Evolutionary conservation across 108 stramenopile species (phyloP).

Genomic region (Cylindrotheca closterium): DNA sequence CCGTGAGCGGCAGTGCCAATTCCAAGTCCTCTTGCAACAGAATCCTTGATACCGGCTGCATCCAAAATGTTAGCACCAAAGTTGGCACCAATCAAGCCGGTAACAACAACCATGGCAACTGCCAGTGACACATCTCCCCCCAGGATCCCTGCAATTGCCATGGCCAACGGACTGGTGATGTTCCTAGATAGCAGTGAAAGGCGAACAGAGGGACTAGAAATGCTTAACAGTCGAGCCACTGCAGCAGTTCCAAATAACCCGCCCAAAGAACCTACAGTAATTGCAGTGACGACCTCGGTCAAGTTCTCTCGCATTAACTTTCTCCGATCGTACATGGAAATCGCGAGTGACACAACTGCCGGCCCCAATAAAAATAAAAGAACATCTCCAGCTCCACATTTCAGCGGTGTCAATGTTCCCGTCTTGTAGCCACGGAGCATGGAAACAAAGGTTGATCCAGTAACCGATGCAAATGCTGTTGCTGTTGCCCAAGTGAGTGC

Average conservation of each 20-base stretch:
- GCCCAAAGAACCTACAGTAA: conserved; percentile 60
- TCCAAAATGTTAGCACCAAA: conserved; percentile 82
- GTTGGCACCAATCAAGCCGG: conserved; percentile 91
- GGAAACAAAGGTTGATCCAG: conserved; percentile 46
- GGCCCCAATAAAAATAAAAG: conserved; percentile 75
- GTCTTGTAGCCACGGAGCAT: conserved; percentile 48
- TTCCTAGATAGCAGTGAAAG: conserved; percentile 72
- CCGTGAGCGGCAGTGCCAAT: conserved; percentile 93
- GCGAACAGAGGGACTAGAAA: conserved; percentile 51
- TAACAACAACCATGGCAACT: conserved; percentile 85
- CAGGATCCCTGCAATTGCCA: conserved; percentile 84
- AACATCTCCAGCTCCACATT: conserved; percentile 64
- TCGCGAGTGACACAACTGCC: conserved; percentile 71
- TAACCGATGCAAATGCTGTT: conserved; percentile 32
- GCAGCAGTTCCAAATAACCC: conserved; percentile 75
- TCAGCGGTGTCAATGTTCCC: conserved; percentile 39
- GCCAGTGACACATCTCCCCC: conserved; percentile 83
- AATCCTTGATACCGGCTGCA: conserved; percentile 73
- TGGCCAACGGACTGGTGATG: conserved; percentile 88
- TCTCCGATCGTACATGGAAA: conserved; percentile 76
- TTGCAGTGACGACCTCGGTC: conserved; percentile 56
- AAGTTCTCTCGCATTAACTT: conserved; percentile 72
- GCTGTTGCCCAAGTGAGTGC: conserved; percentile 55
- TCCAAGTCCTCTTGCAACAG: conserved; percentile 84
- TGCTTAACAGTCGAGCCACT: conserved; percentile 43